These are phyloP conservation scores for Centaurea solstitialis DNA, from an alignment of 129 eudicot genomes.

Conservation along the genomic window DNA sequence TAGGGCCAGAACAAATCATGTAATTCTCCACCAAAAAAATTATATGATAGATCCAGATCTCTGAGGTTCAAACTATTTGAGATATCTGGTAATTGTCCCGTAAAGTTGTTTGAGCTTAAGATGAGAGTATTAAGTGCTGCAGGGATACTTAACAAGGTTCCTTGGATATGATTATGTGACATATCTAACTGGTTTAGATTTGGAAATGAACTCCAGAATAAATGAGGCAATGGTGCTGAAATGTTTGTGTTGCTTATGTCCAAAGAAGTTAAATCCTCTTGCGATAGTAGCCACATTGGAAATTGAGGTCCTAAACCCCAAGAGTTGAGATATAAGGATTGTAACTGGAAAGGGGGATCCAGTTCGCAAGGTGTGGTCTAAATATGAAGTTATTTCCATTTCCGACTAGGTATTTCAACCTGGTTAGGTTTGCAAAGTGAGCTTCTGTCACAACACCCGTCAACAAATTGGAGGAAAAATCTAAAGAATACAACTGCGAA, in stretches of 20 bases:
- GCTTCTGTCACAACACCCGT: no score
- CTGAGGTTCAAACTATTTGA: not conserved
- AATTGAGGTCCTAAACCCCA: conserved; percentile 6
- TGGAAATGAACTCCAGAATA: not conserved
- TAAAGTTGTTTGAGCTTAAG: conserved; percentile 38
- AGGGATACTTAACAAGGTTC: conserved; percentile 4
- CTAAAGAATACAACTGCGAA: no score
- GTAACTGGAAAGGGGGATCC: conserved; percentile 19
- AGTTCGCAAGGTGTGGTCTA: not conserved
- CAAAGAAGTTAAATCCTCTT: not conserved
- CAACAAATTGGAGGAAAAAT: no score
- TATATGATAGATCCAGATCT: conserved; percentile 34
- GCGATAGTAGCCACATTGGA: conserved; percentile 16
- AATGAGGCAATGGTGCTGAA: not conserved
- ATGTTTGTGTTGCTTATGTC: not conserved
- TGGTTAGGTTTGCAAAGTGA: conserved; percentile 8
- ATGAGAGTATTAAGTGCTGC: not conserved
- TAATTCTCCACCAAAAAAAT: conserved; percentile 26
- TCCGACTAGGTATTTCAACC: not conserved
- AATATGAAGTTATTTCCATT: not conserved
- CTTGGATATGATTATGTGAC: conserved; percentile 34
- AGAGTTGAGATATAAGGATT: not conserved
- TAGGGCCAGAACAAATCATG: conserved; percentile 30
- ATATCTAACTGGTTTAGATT: not conserved
- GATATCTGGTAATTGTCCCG: conserved; percentile 26